Conservation (phyloP, 257 asterid species). For the Nicotiana tomentosiformis region DNA sequence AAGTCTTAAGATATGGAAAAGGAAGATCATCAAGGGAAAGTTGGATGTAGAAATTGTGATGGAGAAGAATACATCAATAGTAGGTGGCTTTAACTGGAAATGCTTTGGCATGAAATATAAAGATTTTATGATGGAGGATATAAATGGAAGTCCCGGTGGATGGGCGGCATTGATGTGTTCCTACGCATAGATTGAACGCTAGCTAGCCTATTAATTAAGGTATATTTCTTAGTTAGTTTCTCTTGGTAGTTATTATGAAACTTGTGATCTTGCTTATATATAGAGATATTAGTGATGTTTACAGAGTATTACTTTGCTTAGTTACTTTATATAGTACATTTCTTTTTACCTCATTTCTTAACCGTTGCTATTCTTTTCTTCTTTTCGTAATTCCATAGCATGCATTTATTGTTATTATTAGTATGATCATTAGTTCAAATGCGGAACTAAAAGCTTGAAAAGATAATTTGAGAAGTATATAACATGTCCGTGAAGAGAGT, state of each 20-base stretch:
- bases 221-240: neutral
- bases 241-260: neutral
- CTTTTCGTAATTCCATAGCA: neutral
- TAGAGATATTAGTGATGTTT: neutral
- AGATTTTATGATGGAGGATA: constrained; percentile 3
- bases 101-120: neutral
- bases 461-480: neutral
- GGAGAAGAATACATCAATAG: neutral
- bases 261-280: neutral
- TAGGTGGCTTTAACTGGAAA: neutral
- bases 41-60: neutral
- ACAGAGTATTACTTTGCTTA: neutral
- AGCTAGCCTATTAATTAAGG: neutral
- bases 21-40: neutral
- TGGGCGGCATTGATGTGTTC: neutral
- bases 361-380: neutral
- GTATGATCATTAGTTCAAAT: neutral
- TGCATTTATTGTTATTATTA: neutral
- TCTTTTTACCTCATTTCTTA: neutral
- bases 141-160: neutral
- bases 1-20: neutral
- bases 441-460: neutral
- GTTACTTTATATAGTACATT: neutral
- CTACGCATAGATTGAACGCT: neutral
- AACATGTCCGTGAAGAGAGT: neutral